Evolutionary conservation across 179 eudicot species (phyloP), one percentile per base, ranked within the genome.

Genomic region (Gypsophila paniculata): DNA sequence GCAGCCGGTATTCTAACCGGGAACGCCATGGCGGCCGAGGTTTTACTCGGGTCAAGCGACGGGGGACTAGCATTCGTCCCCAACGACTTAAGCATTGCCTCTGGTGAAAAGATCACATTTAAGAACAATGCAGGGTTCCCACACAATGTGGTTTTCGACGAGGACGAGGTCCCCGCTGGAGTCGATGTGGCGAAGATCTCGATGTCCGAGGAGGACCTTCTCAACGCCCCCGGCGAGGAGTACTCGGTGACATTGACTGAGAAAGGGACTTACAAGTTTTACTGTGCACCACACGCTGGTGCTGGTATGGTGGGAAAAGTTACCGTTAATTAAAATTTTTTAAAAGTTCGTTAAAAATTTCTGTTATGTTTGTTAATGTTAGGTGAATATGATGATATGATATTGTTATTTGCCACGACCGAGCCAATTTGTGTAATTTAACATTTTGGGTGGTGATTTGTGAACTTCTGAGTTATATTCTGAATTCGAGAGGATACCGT

Each of bases 81-180:
- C 0, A 78, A 62, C n/a, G 70, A 65, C 44, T 77, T 94, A 80
- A 75, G 72, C n/a, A 82, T 93, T 0, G 71, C 83, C 15, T 32
- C 97, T 0, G 98, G 97, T 0, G 97, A 93, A 85, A 84, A 84
- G 72, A 89, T 93, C 5, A 73, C 69, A 34, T 93, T 93, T 87
- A 87, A 84, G 81, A 91, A 89, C 91, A 91, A 91, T 49, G 93
- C 91, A 0, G 98, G 97, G 70, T 93, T 89, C 83, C 98, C 98
- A 0, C 98, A 93, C 84, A 93, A 93, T 52, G 85, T 94, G 0
- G 85, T 91, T 17, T 91, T 94, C 72, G 96, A 89, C 71, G 96
- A 90, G 74, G 99, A 94, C 32, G 99, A 82, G 77, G 54, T 87
- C 2, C 96, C 96, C 0, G 63, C 88, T 0, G 91, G 91, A 0